Evolutionary conservation across 345 rosid species (phyloP), one percentile per base, ranked within the genome.

Genomic region (Isatis tinctoria): DNA sequence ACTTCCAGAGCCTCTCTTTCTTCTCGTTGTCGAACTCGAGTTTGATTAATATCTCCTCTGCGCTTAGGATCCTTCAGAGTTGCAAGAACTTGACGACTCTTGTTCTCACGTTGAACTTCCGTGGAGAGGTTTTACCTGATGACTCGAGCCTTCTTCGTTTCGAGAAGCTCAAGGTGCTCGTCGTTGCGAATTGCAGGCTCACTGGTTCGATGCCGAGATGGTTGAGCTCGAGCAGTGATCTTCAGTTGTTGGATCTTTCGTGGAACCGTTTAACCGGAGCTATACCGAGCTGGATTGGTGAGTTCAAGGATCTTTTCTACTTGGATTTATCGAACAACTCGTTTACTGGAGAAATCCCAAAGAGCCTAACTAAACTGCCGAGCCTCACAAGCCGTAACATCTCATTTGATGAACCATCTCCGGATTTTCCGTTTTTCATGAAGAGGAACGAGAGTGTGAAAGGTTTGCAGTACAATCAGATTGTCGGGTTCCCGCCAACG

Each of bases 221-320:
- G 98, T 80, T 92, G 79, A 80, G 61, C n/a, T 52, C 41, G 14
- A 80, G 88, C 66, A 26, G 36, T 11, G 78, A 84, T 10, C 83
- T 92, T 84, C 90, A 90, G 83, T 32, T 92, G 76, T 60, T 92
- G 78, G 97, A 92, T 86, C 82, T 92, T 59, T 92, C 97, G 8
- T 90, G 96, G 97, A 90, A 90, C 49, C 81, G 4, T 36, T 77
- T 90, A 82, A 37, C 52, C 0, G 89, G 89, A 45, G 16, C 58
- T 30, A 81, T 90, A 56, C 96, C 92, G 2, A 30, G 30, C 16
- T 90, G 96, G 92, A 44, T 90, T 22, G 89, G 87, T 30, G 48
- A 35, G 13, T 84, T 81, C 63, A 47, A 32, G 9, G 41, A 58
- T 70, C 82, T 90, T 7, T 90, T 90, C 85, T 88, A 86, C 84